phyloP scores from a whole-genome alignment of 495 filamentous ascomycete genomes.

The Daldinia decipiens region DNA sequence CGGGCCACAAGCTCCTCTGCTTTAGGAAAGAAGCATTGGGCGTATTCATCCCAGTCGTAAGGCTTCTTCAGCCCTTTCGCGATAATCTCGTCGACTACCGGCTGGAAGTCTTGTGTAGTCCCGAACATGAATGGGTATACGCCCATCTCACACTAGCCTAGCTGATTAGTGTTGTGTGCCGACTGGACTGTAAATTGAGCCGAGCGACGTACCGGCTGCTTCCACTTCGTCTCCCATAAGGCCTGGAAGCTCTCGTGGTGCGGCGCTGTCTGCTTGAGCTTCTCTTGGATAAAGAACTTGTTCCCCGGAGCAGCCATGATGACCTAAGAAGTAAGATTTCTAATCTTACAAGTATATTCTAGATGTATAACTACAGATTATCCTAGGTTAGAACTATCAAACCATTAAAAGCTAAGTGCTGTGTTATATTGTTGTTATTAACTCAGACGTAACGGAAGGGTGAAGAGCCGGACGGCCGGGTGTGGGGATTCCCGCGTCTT shows the following conservation, averaged over 20 bases:
- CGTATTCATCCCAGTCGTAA: conserved; percentile 70
- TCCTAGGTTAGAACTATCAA: not conserved
- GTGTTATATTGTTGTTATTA: not conserved
- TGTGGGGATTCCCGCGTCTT: conserved; percentile 34
- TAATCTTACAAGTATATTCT: not conserved
- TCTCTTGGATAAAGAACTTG: conserved; percentile 43
- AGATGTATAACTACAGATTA: not conserved
- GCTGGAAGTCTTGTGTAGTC: conserved; percentile 70
- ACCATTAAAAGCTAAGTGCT: not conserved
- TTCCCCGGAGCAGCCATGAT: conserved; percentile 42
- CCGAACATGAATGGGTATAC: conserved; percentile 82
- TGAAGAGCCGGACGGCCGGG: conserved; percentile 1
- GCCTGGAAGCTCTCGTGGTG: conserved; percentile 75
- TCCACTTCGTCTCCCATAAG: conserved; percentile 82
- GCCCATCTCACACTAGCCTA: conserved; percentile 64
- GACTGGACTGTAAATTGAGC: not conserved
- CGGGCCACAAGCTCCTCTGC: conserved; percentile 62
- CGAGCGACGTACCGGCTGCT: conserved; percentile 60
- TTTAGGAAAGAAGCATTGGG: conserved; percentile 67
- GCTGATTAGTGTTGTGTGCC: not conserved
- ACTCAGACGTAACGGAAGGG: conserved; percentile 10
- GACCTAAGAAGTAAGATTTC: not conserved
- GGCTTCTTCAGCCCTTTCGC: conserved; percentile 47
- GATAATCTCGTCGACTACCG: conserved; percentile 61
- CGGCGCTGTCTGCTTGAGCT: conserved; percentile 30